Percentiles rank a stretch among this genome's conserved stretches.
phyloP scores from a whole-genome alignment of 2,329 filamentous ascomycete species.

The Corynespora cassiicola region DNA sequence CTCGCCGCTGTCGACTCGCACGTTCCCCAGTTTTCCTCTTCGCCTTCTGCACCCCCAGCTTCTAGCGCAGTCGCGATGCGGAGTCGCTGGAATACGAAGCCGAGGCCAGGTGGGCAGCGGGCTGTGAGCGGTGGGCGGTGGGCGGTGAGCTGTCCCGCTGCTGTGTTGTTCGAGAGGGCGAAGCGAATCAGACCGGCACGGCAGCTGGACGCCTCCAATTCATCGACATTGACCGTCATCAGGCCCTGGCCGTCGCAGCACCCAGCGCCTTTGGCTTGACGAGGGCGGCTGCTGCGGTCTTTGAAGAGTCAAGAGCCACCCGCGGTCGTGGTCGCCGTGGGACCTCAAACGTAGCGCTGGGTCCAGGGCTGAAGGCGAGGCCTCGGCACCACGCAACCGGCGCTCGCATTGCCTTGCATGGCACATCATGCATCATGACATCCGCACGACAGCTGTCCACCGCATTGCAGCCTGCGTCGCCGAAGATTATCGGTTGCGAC shows the following conservation, averaged over 20 bases:
- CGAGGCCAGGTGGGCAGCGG: constrained; percentile 13
- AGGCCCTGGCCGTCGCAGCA: constrained; percentile 4
- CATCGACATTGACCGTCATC: constrained; percentile 3
- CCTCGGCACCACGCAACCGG: constrained; percentile 31
- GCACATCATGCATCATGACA: constrained; percentile 38
- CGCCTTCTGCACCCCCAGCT: not conserved
- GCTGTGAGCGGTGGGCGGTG: constrained; percentile 30
- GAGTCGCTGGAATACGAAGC: too few relatives aligned
- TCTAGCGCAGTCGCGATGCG: too few relatives aligned
- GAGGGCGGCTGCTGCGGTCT: constrained; percentile 14
- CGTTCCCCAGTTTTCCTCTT: not conserved
- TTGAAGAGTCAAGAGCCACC: constrained; percentile 37
- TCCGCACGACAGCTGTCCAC: constrained; percentile 37
- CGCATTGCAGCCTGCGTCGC: constrained; percentile 21
- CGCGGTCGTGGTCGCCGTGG: constrained; percentile 21
- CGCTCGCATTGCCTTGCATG: constrained; percentile 20
- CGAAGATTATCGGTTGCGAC: constrained; percentile 16
- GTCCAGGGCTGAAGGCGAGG: constrained; percentile 27
- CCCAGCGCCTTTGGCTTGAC: constrained; percentile 7
- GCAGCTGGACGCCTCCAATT: not conserved
- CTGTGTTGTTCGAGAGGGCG: constrained; percentile 6
- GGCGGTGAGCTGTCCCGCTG: constrained; percentile 14
- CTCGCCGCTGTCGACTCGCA: constrained; percentile 3
- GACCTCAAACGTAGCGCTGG: constrained; percentile 35
- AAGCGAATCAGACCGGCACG: constrained; percentile 1